Evolutionary conservation across 345 rosid genomes (phyloP).

Genomic region (Toxicodendron radicans): DNA sequence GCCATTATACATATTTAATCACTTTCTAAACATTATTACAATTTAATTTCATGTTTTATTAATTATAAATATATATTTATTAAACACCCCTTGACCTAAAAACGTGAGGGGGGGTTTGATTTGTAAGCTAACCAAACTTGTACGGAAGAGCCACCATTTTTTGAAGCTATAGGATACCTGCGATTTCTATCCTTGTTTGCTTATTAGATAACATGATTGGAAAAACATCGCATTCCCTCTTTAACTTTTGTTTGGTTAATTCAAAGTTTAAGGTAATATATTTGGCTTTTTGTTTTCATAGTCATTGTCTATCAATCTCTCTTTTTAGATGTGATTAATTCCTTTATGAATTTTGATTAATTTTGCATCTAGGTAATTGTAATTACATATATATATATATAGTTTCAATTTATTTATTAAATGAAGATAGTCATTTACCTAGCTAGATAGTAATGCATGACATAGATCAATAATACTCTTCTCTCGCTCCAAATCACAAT

Average conservation of each 20-base stretch:
- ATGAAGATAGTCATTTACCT: too few species aligned
- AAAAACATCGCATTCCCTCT: neutral
- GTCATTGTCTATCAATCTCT: neutral
- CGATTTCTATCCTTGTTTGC: neutral
- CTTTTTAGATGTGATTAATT: too few species aligned
- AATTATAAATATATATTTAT: conserved; percentile 22
- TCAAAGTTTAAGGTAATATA: neutral
- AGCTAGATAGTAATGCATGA: too few species aligned
- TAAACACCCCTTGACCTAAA: conserved; percentile 36
- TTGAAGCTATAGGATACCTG: neutral
- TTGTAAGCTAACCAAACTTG: conserved; percentile 30
- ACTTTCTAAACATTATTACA: conserved; percentile 19
- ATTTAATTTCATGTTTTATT: too few species aligned
- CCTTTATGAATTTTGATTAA: too few species aligned
- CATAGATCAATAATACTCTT: too few species aligned
- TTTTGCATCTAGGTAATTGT: too few species aligned
- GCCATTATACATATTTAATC: neutral
- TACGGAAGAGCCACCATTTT: neutral
- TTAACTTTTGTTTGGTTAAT: conserved; percentile 5
- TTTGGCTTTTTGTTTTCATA: neutral
- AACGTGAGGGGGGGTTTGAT: conserved; percentile 26
- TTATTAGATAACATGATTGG: neutral
- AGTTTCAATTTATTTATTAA: too few species aligned
- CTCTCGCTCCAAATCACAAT: too few species aligned
- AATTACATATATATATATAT: too few species aligned